Conservation (phyloP, 2,329 filamentous ascomycete genomes). For the Mycosphaerella sp. region DNA sequence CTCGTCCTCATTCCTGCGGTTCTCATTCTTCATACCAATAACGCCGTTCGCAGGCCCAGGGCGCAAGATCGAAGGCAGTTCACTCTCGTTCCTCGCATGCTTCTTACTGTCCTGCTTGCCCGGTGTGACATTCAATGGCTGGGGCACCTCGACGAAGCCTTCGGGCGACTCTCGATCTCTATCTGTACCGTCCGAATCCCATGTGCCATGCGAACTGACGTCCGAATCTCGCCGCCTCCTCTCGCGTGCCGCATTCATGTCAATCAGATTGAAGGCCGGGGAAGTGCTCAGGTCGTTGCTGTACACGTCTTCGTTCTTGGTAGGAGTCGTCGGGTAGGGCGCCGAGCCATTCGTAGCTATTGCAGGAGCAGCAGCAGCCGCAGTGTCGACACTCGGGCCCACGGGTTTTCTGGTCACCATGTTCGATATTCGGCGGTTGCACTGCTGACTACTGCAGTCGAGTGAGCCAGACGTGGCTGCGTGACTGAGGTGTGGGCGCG, state of each 20-base stretch:
- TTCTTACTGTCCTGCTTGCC: slow-evolving; percentile 21
- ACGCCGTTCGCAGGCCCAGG: slow-evolving; percentile 23
- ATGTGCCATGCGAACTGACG: slow-evolving; percentile 33
- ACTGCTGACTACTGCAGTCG: neutral
- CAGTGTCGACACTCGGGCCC: slow-evolving; percentile 36
- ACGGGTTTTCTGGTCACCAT: slow-evolving; percentile 44
- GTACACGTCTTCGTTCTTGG: slow-evolving; percentile 30
- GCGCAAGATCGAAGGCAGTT: slow-evolving; percentile 27
- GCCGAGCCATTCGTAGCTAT: slow-evolving; percentile 33
- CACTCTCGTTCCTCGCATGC: slow-evolving; percentile 16
- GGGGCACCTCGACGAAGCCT: slow-evolving; percentile 25
- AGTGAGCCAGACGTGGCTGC: neutral
- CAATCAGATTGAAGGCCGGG: slow-evolving; percentile 40
- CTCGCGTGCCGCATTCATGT: slow-evolving; percentile 27
- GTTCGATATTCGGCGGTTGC: slow-evolving; percentile 8
- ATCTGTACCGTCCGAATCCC: slow-evolving; percentile 29
- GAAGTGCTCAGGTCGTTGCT: slow-evolving; percentile 33
- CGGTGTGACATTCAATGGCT: slow-evolving; percentile 26
- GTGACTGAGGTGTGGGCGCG: neutral
- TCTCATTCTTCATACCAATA: slow-evolving; percentile 13
- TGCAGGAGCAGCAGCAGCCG: slow-evolving; percentile 27
- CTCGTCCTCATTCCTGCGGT: slow-evolving; percentile 23
- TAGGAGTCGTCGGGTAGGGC: slow-evolving; percentile 43
- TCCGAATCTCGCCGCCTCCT: slow-evolving; percentile 33
- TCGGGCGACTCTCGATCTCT: slow-evolving; percentile 16